Conservation (phyloP, 371 early-diverging fungal species). For the Apophysomyces trapeziformis region DNA sequence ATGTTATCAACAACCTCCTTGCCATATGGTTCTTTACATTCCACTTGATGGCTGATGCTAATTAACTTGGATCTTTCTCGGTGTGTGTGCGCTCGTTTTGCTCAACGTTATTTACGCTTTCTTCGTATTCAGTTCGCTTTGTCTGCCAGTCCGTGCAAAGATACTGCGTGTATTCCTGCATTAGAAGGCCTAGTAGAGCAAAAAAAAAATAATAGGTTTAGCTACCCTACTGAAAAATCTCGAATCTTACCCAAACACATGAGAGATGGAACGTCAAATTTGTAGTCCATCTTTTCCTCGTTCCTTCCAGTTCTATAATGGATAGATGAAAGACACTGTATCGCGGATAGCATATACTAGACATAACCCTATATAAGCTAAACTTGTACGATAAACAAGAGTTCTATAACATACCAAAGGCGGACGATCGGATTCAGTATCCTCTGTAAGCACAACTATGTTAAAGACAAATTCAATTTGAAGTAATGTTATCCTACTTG, state of each 20-base stretch:
- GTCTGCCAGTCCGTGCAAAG: slow-evolving; percentile 1
- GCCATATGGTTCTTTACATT: too few species aligned
- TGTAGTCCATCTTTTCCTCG: not conserved
- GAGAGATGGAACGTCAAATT: not conserved
- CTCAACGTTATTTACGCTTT: not conserved
- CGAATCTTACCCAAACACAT: slow-evolving; percentile 2
- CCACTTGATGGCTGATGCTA: too few species aligned
- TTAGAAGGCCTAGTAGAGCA: not conserved
- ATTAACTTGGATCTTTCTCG: too few species aligned
- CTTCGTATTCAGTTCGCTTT: slow-evolving; percentile 1
- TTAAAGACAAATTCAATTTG: too few species aligned
- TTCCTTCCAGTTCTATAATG: not conserved
- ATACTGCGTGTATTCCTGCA: slow-evolving; percentile 5
- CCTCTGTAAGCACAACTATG: too few species aligned
- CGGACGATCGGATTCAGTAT: too few species aligned
- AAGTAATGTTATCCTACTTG: too few species aligned
- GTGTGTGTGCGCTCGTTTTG: not conserved
- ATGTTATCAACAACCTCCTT: too few species aligned
- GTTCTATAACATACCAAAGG: too few species aligned
- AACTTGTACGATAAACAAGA: too few species aligned
- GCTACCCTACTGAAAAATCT: not conserved
- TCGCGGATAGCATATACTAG: slow-evolving; percentile 1
- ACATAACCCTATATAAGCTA: not conserved
- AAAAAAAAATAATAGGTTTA: not conserved
- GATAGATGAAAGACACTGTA: slow-evolving; percentile 1